Evolutionary conservation across 306 rosid species (phyloP).

Genomic region (Sesbania bispinosa): DNA sequence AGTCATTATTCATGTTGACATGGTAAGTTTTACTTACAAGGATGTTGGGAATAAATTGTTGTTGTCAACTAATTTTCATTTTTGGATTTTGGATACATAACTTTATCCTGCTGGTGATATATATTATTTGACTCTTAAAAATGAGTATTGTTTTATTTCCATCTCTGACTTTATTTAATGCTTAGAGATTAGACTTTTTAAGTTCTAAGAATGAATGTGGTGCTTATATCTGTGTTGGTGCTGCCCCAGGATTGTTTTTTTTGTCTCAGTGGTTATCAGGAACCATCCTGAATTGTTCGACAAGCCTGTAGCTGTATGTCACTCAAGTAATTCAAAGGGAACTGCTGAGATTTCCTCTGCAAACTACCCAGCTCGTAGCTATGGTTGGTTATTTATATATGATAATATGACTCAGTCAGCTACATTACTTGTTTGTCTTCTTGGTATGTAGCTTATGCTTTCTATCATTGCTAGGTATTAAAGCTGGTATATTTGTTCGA

Average conservation of each 20-base stretch:
- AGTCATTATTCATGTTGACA: slow-evolving; percentile 73
- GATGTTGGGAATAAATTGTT: slow-evolving; percentile 17
- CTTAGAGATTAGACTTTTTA: slow-evolving; percentile 31
- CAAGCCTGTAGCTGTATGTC: slow-evolving; percentile 91
- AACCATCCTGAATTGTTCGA: slow-evolving; percentile 58
- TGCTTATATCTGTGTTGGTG: slow-evolving; percentile 20
- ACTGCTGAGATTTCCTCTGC: slow-evolving; percentile 98
- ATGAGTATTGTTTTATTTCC: background rate
- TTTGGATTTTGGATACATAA: background rate
- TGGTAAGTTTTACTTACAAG: slow-evolving; percentile 47
- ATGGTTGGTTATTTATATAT: slow-evolving; percentile 54
- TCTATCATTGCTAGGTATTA: slow-evolving; percentile 55
- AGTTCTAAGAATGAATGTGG: slow-evolving; percentile 7
- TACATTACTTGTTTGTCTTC: slow-evolving; percentile 3
- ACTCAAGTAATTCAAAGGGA: slow-evolving; percentile 84
- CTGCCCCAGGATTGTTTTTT: slow-evolving; percentile 88
- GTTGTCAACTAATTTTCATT: slow-evolving; percentile 10
- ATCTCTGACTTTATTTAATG: background rate
- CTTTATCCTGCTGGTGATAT: background rate
- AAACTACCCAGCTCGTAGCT: slow-evolving; percentile 90
- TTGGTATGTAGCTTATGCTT: slow-evolving; percentile 11
- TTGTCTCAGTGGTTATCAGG: slow-evolving; percentile 85
- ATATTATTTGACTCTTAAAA: background rate
- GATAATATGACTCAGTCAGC: background rate
- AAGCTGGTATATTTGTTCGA: slow-evolving; percentile 94